These are phyloP conservation scores for Lipomyces japonicus DNA, from an alignment of 805 yeast species.

Conservation along the genomic window DNA sequence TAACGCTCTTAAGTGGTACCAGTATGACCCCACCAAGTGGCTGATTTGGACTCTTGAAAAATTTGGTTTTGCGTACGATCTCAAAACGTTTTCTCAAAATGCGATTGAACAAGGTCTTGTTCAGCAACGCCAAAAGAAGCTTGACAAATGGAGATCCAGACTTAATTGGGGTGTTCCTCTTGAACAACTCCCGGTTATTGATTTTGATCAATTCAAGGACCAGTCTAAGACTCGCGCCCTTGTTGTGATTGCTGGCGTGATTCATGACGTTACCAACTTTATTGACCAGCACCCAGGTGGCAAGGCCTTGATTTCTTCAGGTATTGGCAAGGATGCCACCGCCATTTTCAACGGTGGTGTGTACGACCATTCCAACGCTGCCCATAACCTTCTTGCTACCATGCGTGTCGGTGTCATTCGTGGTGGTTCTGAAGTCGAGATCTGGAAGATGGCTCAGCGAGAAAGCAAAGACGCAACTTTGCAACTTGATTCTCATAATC, in stretches of 20 bases:
- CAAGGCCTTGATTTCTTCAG: constrained; percentile 65
- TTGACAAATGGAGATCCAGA: constrained; percentile 71
- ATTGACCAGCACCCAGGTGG: constrained; percentile 96
- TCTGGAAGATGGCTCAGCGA: constrained; percentile 59
- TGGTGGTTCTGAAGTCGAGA: constrained; percentile 74
- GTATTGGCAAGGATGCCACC: constrained; percentile 91
- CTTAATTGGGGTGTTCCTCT: constrained; percentile 94
- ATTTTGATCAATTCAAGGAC: constrained; percentile 51
- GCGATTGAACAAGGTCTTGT: constrained; percentile 67
- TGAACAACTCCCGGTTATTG: constrained; percentile 71
- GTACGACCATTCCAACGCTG: constrained; percentile 89
- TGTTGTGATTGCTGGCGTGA: constrained; percentile 83
- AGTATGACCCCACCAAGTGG: constrained; percentile 87
- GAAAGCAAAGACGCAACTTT: constrained; percentile 63
- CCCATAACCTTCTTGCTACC: constrained; percentile 82
- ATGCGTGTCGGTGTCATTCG: constrained; percentile 88
- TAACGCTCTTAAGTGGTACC: constrained; percentile 64
- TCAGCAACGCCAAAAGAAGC: constrained; percentile 75
- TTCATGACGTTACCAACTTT: constrained; percentile 89
- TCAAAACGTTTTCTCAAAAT: constrained; percentile 54
- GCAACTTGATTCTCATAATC: constrained; percentile 52
- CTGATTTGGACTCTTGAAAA: constrained; percentile 50
- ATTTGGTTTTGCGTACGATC: constrained; percentile 56
- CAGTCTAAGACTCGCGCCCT: constrained; percentile 55
- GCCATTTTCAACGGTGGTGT: constrained; percentile 94